Conservation (phyloP, 495 filamentous ascomycete species). For the Mytilinidion resinicola region DNA sequence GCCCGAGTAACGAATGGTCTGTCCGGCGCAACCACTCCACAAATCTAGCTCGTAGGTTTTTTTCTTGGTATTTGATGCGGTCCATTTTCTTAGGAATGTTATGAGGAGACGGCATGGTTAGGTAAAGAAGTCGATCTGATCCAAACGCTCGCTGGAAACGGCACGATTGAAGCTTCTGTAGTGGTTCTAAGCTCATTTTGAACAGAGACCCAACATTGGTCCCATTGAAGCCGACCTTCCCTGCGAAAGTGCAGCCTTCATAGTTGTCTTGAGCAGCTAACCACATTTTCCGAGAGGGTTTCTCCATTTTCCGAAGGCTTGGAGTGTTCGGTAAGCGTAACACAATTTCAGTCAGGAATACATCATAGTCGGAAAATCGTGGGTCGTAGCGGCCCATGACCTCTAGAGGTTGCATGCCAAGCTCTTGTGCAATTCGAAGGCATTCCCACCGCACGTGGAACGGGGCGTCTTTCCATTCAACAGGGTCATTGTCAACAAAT, state of each 20-base stretch:
- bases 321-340: neutral
- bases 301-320: neutral
- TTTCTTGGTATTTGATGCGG: constrained; percentile 12
- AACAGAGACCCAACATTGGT: constrained; percentile 17
- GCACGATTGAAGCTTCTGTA: constrained; percentile 20
- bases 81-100: neutral
- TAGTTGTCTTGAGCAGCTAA: constrained; percentile 6
- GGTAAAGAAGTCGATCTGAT: constrained; percentile 30
- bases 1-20: constrained; percentile 30
- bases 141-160: constrained; percentile 30
- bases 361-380: constrained; percentile 4
- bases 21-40: constrained; percentile 19
- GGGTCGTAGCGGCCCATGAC: neutral
- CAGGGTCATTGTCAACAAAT: constrained; percentile 11
- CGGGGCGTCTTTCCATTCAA: constrained; percentile 1
- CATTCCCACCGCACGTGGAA: constrained; percentile 21
- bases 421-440: constrained; percentile 5
- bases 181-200: constrained; percentile 20
- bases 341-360: constrained; percentile 5
- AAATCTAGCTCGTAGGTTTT: constrained; percentile 12
- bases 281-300: constrained; percentile 13
- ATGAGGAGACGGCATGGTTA: constrained; percentile 21
- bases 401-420: neutral
- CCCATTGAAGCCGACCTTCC: constrained; percentile 15
- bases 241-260: constrained; percentile 28